A percentile compares a stretch with the other conserved stretches of the same genome.
These are phyloP conservation scores for Astraeus odoratus DNA, from an alignment of 768 basidiomycete species.

Conservation along the genomic window DNA sequence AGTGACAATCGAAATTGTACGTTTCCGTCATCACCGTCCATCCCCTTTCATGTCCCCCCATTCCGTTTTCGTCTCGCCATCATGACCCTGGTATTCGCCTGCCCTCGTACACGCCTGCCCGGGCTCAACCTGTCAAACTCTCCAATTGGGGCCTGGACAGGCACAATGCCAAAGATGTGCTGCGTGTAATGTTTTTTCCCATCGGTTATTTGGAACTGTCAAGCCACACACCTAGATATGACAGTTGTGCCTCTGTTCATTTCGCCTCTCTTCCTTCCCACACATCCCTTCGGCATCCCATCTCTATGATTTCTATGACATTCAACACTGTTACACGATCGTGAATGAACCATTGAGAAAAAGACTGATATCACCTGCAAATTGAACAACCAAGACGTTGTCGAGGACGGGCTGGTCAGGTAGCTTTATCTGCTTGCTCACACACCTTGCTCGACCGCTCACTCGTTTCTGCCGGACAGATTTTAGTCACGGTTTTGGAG, in stretches of 20 bases:
- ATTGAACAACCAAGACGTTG: slow-evolving; percentile 70
- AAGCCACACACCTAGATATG: slow-evolving; percentile 74
- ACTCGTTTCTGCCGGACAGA: slow-evolving; percentile 42
- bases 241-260: slow-evolving; percentile 56
- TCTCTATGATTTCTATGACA: not conserved
- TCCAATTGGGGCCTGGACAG: slow-evolving; percentile 72
- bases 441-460: too few relatives aligned
- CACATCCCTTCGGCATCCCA: too few relatives aligned
- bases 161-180: slow-evolving; percentile 63
- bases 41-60: too few relatives aligned
- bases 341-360: too few relatives aligned
- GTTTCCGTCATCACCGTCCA: too few relatives aligned
- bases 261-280: too few relatives aligned
- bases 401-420: slow-evolving; percentile 76
- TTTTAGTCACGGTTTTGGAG: slow-evolving; percentile 70
- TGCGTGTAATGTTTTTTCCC: slow-evolving; percentile 74
- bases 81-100: too few relatives aligned
- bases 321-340: too few relatives aligned
- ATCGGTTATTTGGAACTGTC: slow-evolving; percentile 74
- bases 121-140: too few relatives aligned
- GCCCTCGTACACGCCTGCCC: too few relatives aligned
- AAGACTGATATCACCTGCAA: slow-evolving; percentile 8
- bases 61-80: too few relatives aligned
- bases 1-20: too few relatives aligned
- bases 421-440: slow-evolving; percentile 20